Base-by-base conservation (phyloP, 1,139 yeast genomes). In the Debaryomyces psychrophilus region DNA sequence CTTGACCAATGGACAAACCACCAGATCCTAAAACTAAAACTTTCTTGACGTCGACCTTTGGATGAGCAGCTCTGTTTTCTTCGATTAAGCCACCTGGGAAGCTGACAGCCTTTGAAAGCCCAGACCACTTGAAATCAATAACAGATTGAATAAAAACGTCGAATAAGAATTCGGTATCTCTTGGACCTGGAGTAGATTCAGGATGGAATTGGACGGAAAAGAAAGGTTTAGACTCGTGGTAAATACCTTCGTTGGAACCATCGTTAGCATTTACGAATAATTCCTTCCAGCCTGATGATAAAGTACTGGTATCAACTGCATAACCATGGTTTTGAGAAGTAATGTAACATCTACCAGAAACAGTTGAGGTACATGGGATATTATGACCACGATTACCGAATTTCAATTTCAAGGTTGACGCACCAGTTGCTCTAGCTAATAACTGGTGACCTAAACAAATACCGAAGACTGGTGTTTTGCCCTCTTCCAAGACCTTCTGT, bases 181-280 rank as follows among this genome's bases (percentile, higher is more conserved):
- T 85, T 66, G 99, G 99, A 68, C 99, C 99, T 40, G 99, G 99
- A 46, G 97, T 90, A 28, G 98, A 90, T 76, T 95, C 99, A 18
- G 99, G 99, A 67, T 95, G 99, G 81, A 95, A 93, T 77, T 95
- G 99, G 43, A 93, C 98, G n/a, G 99, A 93, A 78, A 95, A 95
- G 67, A 79, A 87, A 41, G 99, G 99, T 67, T 87, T 78, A 52
- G 82, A 77, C 40, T 86, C 81, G 71, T 92, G 92, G 76, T 90
- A 92, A 57, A 95, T 90, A 84, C 99, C 99, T 76, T 95, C 99
- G 69, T 95, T 95, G 36, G 99, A 92, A 49, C 93, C 93, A 69
- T 95, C 99, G 63, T 95, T 95, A 50, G 98, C 90, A 65, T 95
- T 95, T 45, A 90, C 93, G 61, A 95, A 95, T 60, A 93, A 81